Evolutionary conservation across 768 basidiomycete genomes (phyloP).

Genomic region (Leccinum truebloodii): DNA sequence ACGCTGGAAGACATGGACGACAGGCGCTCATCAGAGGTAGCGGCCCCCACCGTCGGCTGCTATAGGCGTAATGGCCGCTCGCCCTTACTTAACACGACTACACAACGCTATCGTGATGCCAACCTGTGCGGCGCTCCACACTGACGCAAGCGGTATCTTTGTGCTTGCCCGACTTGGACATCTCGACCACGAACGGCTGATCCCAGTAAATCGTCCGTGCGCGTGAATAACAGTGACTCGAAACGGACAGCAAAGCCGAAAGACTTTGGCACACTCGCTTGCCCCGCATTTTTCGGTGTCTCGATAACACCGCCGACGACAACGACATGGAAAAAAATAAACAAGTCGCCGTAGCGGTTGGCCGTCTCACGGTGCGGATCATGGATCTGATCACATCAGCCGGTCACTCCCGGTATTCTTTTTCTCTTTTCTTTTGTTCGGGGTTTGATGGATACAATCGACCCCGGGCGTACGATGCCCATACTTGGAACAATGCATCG

Average conservation of each 20-base stretch:
- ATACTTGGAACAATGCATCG: neutral
- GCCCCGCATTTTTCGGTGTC: too few relatives aligned
- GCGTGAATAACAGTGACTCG: neutral
- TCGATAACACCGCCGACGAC: neutral
- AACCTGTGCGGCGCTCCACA: conserved; percentile 1
- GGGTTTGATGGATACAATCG: neutral
- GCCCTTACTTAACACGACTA: neutral
- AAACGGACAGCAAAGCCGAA: neutral
- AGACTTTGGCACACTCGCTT: neutral
- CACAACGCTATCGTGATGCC: neutral
- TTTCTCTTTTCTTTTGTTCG: neutral
- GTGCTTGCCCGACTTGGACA: neutral
- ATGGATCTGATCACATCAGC: neutral
- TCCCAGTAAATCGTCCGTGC: neutral
- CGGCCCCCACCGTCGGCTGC: neutral
- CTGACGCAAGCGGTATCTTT: neutral
- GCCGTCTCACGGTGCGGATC: neutral
- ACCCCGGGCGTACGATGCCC: neutral
- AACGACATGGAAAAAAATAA: neutral
- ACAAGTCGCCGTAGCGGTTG: neutral
- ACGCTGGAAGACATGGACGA: neutral
- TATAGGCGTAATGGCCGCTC: neutral
- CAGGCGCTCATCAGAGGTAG: neutral
- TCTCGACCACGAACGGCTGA: neutral
- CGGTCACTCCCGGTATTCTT: neutral